A percentile compares a stretch with the other conserved stretches of the same genome.
Conservation (phyloP, 139 green algal species). For the Volvox africanus region DNA sequence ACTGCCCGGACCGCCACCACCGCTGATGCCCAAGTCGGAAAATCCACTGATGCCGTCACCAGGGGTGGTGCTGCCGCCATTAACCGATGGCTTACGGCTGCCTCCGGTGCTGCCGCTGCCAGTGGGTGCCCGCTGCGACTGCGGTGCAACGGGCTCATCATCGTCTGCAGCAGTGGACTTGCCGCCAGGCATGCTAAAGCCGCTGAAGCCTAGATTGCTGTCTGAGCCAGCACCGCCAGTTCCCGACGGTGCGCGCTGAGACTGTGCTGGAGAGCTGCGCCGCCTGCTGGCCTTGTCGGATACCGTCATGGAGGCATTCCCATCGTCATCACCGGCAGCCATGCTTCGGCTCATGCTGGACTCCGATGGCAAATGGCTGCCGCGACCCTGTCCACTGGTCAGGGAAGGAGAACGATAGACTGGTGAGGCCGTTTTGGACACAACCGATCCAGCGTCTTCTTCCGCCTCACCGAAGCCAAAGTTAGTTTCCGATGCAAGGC, state of each 20-base stretch:
- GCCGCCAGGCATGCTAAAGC: slow-evolving; percentile 17
- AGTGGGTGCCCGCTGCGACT: not conserved
- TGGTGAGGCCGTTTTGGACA: not conserved
- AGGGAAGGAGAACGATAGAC: not conserved
- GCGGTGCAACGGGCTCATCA: not conserved
- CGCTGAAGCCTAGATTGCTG: not conserved
- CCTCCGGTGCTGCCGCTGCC: not conserved
- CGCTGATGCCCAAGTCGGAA: not conserved
- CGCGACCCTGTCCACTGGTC: not conserved
- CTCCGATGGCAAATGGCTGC: not conserved
- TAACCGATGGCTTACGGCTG: not conserved
- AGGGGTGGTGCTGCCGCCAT: not conserved
- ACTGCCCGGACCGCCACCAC: no score
- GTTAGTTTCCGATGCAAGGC: slow-evolving; percentile 7
- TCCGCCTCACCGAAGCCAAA: not conserved
- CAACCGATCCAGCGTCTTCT: not conserved
- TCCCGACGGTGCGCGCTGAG: not conserved
- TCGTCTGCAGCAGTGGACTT: not conserved
- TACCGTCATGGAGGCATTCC: not conserved
- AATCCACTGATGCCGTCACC: not conserved
- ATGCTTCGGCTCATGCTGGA: not conserved
- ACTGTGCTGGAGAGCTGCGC: not conserved
- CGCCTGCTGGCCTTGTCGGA: not conserved
- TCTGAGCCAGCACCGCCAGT: not conserved
- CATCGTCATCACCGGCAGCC: not conserved